Evolutionary conservation across 2,329 filamentous ascomycete genomes (phyloP), one percentile per base, ranked within the genome.

Genomic region (Colletotrichum limetticola): DNA sequence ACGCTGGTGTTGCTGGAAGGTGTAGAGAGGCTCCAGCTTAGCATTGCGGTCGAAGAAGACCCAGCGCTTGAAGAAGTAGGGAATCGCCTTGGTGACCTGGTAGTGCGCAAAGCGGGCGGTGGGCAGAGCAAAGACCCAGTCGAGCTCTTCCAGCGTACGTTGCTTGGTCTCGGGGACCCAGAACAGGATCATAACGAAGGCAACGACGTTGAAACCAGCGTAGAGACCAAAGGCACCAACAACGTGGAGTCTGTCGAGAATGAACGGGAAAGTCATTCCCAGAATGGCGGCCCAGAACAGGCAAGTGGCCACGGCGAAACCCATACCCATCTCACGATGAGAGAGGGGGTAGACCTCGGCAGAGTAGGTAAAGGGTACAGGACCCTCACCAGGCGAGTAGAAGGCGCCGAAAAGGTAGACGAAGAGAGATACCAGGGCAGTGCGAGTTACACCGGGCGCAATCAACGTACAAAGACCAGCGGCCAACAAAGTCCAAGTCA

Each of bases 251-350:
- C 79, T 77, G 3, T 80, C 79, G 14, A 91, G 80, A 82, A 92
- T 87, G 59, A 88, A 83, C 2, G 90, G 91, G 77, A 91, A 91
- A 0, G 90, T 92, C 64, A 93, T 88, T n/a, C 88, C 87, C 58
- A 91, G 82, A 0, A 93, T 87, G 0, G 88, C 85, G 0, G 89
- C 89, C 86, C 87, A 90, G 77, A 87, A 87, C 8, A 92, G 84
- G 74, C 90, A 92, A 0, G 90, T 93, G 1, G 91, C 90, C 9
- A 93, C 91, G 8, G 91, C 89, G 81, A 88, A 93, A 0, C 87
- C 88, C 92, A 94, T 94, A 69, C 92, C 92, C 28, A 93, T 86
- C 78, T 94, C 92, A 77, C 92, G 87, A 79, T 94, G 91, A 1
- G 90, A 92, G 0, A 93, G 86, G 0, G 92, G 92, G 78, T 92